These are phyloP conservation scores for Zygoascus meyerae DNA, from an alignment of 1,139 yeast species.

Conservation along the genomic window DNA sequence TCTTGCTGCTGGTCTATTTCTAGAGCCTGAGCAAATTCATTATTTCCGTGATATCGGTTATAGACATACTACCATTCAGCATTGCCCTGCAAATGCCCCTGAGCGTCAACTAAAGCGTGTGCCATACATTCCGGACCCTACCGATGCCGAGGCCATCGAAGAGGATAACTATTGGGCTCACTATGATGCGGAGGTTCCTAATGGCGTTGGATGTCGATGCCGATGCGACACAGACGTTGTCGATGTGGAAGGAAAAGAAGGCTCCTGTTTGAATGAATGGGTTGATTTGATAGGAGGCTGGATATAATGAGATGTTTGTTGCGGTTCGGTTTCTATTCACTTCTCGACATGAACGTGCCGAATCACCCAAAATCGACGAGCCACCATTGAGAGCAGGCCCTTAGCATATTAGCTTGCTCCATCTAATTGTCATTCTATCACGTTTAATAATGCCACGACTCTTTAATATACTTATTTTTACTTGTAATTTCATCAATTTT, in stretches of 20 bases:
- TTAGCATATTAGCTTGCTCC: too few species aligned
- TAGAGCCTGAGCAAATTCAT: slow-evolving; percentile 64
- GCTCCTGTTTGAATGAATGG: slow-evolving; percentile 56
- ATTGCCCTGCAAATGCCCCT: slow-evolving; percentile 70
- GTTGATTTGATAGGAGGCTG: slow-evolving; percentile 35
- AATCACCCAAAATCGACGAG: too few species aligned
- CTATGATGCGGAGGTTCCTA: slow-evolving; percentile 42
- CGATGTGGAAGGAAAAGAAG: slow-evolving; percentile 52
- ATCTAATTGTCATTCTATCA: too few species aligned
- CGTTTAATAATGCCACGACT: too few species aligned
- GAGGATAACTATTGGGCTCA: slow-evolving; percentile 39
- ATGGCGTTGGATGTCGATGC: slow-evolving; percentile 84
- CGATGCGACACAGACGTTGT: slow-evolving; percentile 54
- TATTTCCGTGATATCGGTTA: slow-evolving; percentile 90
- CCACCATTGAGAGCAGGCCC: too few species aligned
- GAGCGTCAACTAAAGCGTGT: slow-evolving; percentile 28
- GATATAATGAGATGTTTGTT: slow-evolving; percentile 7
- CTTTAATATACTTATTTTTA: too few species aligned
- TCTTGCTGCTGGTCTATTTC: slow-evolving; percentile 68
- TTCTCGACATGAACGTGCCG: too few species aligned
- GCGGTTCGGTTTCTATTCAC: too few species aligned
- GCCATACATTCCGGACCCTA: slow-evolving; percentile 30
- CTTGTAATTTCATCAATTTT: too few species aligned
- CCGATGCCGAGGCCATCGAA: slow-evolving; percentile 24
- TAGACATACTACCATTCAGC: slow-evolving; percentile 68